Base-by-base conservation (phyloP, 768 basidiomycete species). In the Collybia sp. region DNA sequence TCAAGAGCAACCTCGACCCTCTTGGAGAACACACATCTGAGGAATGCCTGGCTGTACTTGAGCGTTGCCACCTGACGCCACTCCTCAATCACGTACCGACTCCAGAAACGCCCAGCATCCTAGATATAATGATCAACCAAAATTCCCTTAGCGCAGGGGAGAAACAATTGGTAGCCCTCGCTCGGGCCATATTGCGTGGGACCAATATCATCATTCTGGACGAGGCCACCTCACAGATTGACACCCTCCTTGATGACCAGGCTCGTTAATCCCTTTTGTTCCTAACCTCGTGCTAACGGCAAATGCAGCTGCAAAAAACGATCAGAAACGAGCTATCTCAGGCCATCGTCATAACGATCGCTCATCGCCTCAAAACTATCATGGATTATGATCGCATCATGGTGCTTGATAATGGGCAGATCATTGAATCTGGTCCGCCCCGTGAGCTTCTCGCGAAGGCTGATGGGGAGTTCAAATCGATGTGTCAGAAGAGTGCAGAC, bases 301-400 rank as follows among this genome's bases (percentile, higher is more conserved):
- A 36, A 35, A 5, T 12, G n/a, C 46, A 85, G 77, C 85, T 91
- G 44, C 88, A 89, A 61, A 66, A 66, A 32, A 88, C 85, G 0
- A 82, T 89, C 30, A 75, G 84, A 20, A 81, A 85, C 55, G 85
- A 88, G 60, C 77, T 93, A 43, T 61, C 71, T 1, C 74, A 76
- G 10, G 77, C 85, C 0, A 83, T 90, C 15, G 82, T 93, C 15
- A 77, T 93, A 32, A 90, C 88, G 8, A 91, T 93, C 46, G 91
- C 91, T 3, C 90, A 91, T 66, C 71, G 86, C 12, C 68, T 89
- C 16, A 80, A 80, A 58, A 89, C 87, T 0, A 79, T 89, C 45
- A 80, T 90, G 50, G 82, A 90, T 61, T 80, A 88, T 61, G 80
- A 83, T 64, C 70, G 82, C 12, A 70, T 93, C 54, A 65, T 90